Evolutionary conservation across 495 filamentous ascomycete genomes (phyloP), one percentile per base, ranked within the genome.

Genomic region (Sabuloglossum arenarium): DNA sequence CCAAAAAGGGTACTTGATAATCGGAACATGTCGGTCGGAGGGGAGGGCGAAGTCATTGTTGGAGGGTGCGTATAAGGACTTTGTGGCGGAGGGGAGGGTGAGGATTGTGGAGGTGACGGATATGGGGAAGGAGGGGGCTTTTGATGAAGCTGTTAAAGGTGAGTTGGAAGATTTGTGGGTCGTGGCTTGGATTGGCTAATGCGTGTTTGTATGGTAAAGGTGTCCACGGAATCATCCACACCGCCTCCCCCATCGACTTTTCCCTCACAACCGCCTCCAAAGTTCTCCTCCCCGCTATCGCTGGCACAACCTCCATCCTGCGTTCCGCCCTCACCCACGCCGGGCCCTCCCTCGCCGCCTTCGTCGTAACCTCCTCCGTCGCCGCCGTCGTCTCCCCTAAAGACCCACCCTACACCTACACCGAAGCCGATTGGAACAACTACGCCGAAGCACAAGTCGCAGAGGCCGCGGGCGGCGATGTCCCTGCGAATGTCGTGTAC

Each of bases 391-490:
- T 55, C 4, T 54, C 63, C 49, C 58, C 61, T 0, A 32, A 50
- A 31, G 30, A 39, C 19, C 54, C 54, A 0, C 64, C 63, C 42
- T 64, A 67, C 25, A 29, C 24, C 47, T 68, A 59, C 49, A 69
- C 69, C 12, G 71, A 73, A 14, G 55, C 59, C 5, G 68, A 69
- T 3, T 71, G 70, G 39, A 70, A 70, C 63, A 63, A 63, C 1
- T 58, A 54, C 0, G 64, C 70, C 61, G 57, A 66, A 42, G 49
- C 55, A 53, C 62, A 66, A 49, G 66, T 69, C 11, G 59, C 55
- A 4, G 16, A 65, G 24, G 46, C 56, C 24, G 37, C 53, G 0
- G 61, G 66, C 0, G 59, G 60, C 34, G 61, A 65, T 6, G 63
- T 65, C 25, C 47, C 47, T 6, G 6, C 29, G 47, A 10, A 31